Conservation (phyloP, 805 yeast species). For the Yamadazyma sp. region DNA sequence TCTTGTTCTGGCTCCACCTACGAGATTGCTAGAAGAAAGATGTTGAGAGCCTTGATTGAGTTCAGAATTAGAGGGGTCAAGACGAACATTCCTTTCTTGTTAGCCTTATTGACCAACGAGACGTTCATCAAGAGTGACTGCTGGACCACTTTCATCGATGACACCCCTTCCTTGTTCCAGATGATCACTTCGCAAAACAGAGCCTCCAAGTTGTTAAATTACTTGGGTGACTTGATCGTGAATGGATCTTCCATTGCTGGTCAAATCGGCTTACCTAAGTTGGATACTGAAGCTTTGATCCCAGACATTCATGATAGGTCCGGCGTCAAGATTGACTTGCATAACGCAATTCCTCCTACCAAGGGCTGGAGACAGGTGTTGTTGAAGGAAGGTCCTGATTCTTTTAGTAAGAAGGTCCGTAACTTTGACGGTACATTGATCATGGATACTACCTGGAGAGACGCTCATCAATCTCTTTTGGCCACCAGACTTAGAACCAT, state of each 20-base stretch:
- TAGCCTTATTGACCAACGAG: conserved; percentile 87
- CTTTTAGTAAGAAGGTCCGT: conserved; percentile 86
- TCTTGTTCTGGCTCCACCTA: conserved; percentile 95
- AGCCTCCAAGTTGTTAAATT: conserved; percentile 89
- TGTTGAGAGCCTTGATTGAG: conserved; percentile 95
- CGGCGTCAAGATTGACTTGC: conserved; percentile 63
- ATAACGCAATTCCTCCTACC: conserved; percentile 43
- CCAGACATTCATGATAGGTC: conserved; percentile 68
- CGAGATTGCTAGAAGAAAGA: conserved; percentile 96
- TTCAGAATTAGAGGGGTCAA: conserved; percentile 99
- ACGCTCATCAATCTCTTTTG: conserved; percentile 95
- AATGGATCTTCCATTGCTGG: conserved; percentile 97
- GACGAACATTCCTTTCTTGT: conserved; percentile 94
- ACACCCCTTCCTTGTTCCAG: conserved; percentile 92
- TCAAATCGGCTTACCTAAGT: conserved; percentile 89
- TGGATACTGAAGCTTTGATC: conserved; percentile 68
- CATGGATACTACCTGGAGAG: conserved; percentile 99
- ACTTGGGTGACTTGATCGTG: conserved; percentile 90
- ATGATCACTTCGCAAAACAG: conserved; percentile 95
- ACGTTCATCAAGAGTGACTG: conserved; percentile 83
- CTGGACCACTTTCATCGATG: conserved; percentile 99
- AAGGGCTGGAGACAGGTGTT: conserved; percentile 92
- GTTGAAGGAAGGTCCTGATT: conserved; percentile 82
- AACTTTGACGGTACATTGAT: conserved; percentile 79
- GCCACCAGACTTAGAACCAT: conserved; percentile 97